Evolutionary conservation across 2,329 filamentous ascomycete genomes (phyloP).

Genomic region (Paecilomyces fulvus): DNA sequence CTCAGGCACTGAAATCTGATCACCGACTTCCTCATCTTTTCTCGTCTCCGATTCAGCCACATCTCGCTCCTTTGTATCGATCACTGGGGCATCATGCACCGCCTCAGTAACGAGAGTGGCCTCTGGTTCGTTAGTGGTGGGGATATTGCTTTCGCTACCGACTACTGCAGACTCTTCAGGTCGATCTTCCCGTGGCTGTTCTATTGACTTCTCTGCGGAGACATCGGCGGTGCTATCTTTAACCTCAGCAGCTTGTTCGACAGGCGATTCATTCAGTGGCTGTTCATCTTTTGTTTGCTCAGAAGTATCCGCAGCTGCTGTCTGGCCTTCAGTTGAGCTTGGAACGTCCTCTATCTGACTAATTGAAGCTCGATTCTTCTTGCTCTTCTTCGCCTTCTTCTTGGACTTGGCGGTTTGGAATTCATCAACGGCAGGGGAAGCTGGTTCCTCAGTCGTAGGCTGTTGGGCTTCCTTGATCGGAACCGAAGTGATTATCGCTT

Average conservation of each 20-base stretch:
- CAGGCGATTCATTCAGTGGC: background rate
- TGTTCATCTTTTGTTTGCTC: background rate
- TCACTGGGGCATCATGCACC: background rate
- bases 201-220: background rate
- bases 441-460: background rate
- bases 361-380: slow-evolving; percentile 3
- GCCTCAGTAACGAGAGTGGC: background rate
- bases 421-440: background rate
- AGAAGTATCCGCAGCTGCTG: background rate
- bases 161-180: background rate
- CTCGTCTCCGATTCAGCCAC: background rate
- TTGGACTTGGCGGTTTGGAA: slow-evolving; percentile 11
- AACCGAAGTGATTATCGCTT: background rate
- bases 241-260: background rate
- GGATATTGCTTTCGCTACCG: background rate
- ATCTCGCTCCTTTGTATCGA: background rate
- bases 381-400: slow-evolving; percentile 25
- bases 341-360: slow-evolving; percentile 17
- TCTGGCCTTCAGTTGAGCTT: background rate
- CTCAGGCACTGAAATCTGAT: background rate
- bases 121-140: background rate
- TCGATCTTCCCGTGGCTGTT: background rate
- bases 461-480: background rate
- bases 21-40: background rate
- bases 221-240: background rate